Evolutionary conservation across 805 yeast species (phyloP), one percentile per base, ranked within the genome.

Genomic region (Yarrowia divulgata): DNA sequence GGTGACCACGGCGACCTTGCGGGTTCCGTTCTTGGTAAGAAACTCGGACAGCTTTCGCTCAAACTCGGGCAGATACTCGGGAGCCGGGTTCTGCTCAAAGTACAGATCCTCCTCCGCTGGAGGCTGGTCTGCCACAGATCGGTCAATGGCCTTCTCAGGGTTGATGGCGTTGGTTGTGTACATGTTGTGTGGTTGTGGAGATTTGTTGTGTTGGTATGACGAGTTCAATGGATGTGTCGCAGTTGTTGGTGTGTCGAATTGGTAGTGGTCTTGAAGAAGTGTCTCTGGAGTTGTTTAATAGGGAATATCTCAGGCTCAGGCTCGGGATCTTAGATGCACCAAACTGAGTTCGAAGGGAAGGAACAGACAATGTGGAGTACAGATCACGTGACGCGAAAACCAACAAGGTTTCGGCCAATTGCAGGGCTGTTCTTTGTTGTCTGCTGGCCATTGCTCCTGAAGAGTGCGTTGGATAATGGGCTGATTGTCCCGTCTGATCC

Each of bases 61-160:
- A 35, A 94, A 80, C 62, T 87, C 87, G 1, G 84, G 84, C 39
- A 95, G 81, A 75, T 94, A 92, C 1, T 81, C 76, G 2, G 98
- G 98, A 3, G 92, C 87, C 1, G 82, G 83, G 75, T 91, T 93
- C 55, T 85, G 81, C 55, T 83, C 80, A 79, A 95, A 94, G 79
- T 91, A 94, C 66, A 81, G 79, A 71, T 89, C 90, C 76, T 93
- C 98, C 50, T 72, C 82, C 0, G 97, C 97, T 1, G 90, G 90
- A 0, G 94, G 95, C 74, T 89, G 88, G 60, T 87, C 90, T 4
- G 91, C 91, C 3, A 88, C 81, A 1, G 85, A 76, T 68, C 97
- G 83, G 77, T 93, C 97, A 55, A 94, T 90, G 14, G 98, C 98
- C 5, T 89, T 77, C 0, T 79, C 57, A 10, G 68, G 68, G 46